Evolutionary conservation across 2,329 filamentous ascomycete genomes (phyloP).

Genomic region (Sporothrix brasiliensis): DNA sequence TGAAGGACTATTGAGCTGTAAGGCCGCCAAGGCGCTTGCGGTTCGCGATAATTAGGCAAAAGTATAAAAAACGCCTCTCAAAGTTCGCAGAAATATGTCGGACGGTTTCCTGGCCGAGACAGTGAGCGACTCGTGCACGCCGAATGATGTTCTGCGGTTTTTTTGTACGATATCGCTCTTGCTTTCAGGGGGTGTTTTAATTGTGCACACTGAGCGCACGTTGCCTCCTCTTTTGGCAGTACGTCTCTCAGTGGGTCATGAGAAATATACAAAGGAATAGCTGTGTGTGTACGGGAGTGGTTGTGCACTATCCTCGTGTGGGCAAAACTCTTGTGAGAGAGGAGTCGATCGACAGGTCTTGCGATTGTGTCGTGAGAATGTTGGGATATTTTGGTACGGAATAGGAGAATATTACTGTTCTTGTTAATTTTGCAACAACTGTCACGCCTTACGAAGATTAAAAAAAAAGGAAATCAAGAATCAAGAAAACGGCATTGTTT

Average conservation of each 20-base stretch:
- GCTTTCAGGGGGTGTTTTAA: too few species aligned
- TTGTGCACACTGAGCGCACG: too few species aligned
- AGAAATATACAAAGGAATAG: neutral
- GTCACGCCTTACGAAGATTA: neutral
- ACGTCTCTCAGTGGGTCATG: too few species aligned
- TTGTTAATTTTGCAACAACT: neutral
- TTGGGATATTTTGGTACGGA: neutral
- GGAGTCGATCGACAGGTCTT: neutral
- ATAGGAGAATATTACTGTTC: neutral
- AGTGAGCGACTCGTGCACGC: too few species aligned
- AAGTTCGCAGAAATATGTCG: neutral
- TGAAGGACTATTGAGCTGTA: constrained; percentile 2
- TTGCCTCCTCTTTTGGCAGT: too few species aligned
- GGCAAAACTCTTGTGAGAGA: neutral
- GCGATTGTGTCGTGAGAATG: neutral
- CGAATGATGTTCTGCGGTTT: too few species aligned
- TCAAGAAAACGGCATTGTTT: neutral
- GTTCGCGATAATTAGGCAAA: constrained; percentile 7
- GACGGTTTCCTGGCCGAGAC: too few species aligned
- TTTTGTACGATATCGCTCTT: too few species aligned
- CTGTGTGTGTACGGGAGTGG: neutral
- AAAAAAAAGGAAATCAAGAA: too few species aligned
- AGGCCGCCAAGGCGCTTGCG: neutral
- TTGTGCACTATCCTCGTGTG: too few species aligned
- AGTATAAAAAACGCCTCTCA: neutral